Conservation (phyloP, 2,329 filamentous ascomycete species). For the Diplodia mutila region DNA sequence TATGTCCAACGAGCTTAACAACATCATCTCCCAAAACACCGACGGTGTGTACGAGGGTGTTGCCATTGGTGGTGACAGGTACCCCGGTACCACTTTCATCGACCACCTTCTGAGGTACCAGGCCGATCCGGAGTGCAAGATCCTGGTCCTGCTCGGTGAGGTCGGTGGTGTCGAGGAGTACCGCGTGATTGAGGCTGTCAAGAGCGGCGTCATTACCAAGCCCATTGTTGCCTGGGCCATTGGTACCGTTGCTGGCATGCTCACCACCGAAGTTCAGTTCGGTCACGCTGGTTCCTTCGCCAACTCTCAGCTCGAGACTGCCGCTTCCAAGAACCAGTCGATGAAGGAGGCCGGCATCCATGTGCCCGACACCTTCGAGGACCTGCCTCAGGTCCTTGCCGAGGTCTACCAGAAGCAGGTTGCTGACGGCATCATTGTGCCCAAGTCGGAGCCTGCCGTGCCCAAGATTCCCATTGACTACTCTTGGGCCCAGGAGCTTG, state of each 20-base stretch:
- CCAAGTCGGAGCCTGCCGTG: constrained; percentile 84
- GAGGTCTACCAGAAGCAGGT: constrained; percentile 88
- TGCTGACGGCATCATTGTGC: constrained; percentile 80
- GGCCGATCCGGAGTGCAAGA: constrained; percentile 96
- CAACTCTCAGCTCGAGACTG: constrained; percentile 99
- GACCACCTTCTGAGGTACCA: constrained; percentile 97
- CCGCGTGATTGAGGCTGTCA: constrained; percentile 97
- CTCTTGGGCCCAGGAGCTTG: constrained; percentile 98
- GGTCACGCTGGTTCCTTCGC: constrained; percentile 97
- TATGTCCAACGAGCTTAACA: constrained; percentile 99
- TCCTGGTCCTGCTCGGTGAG: constrained; percentile 92
- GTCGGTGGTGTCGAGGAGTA: constrained; percentile 99
- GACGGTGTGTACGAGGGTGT: constrained; percentile 99
- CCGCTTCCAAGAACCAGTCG: constrained; percentile 91
- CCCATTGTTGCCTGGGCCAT: constrained; percentile 99
- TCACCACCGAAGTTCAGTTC: constrained; percentile 99
- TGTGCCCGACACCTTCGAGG: constrained; percentile 96
- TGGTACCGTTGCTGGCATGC: constrained; percentile 98
- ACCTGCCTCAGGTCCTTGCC: constrained; percentile 77
- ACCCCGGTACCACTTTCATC: constrained; percentile 98
- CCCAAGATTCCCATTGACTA: constrained; percentile 99
- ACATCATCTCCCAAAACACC: constrained; percentile 95
- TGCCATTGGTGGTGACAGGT: constrained; percentile 98
- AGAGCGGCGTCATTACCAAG: constrained; percentile 94
- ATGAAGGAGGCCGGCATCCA: constrained; percentile 95